These are phyloP conservation scores for Phytophthora ramorum DNA, from an alignment of 352 stramenopile genomes.

Conservation along the genomic window DNA sequence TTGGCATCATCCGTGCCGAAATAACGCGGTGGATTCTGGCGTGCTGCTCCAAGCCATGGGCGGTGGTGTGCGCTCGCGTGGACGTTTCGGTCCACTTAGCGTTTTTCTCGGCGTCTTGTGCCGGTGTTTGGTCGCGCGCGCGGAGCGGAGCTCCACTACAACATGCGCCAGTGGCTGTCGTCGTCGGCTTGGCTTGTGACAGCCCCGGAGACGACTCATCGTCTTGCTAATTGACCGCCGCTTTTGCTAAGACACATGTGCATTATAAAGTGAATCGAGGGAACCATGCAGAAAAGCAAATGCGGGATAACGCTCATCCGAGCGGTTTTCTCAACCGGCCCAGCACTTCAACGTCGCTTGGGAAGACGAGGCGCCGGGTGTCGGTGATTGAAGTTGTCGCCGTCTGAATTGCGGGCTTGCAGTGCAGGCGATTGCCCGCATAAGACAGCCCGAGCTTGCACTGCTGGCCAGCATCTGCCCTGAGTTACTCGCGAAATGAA, in stretches of 20 bases:
- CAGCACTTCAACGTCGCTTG: conserved; percentile 24
- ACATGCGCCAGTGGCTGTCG: conserved; percentile 25
- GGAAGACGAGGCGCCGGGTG: conserved; percentile 25
- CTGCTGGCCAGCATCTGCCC: not conserved
- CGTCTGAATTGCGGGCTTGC: conserved; percentile 19
- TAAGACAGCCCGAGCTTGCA: conserved; percentile 13
- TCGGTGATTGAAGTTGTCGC: conserved; percentile 26
- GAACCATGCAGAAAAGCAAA: conserved; percentile 15
- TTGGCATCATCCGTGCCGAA: conserved; percentile 17
- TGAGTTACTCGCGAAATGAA: conserved; percentile 13
- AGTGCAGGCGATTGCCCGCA: conserved; percentile 16
- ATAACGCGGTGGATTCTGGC: conserved; percentile 29
- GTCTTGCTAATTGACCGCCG: too few species aligned
- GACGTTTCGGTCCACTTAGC: conserved; percentile 2
- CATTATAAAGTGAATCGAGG: not conserved
- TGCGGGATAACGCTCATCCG: conserved; percentile 25
- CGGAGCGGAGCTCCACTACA: not conserved
- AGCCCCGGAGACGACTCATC: not conserved
- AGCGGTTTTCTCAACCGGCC: conserved; percentile 19
- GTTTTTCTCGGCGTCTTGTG: conserved; percentile 10
- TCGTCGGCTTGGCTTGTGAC: conserved; percentile 10
- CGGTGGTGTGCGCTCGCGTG: not conserved
- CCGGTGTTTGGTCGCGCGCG: conserved; percentile 22
- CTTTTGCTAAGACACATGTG: too few species aligned
- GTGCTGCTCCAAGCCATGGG: not conserved